phyloP scores from a whole-genome alignment of 768 basidiomycete species.

The Porphyrellus cyaneotinctus region DNA sequence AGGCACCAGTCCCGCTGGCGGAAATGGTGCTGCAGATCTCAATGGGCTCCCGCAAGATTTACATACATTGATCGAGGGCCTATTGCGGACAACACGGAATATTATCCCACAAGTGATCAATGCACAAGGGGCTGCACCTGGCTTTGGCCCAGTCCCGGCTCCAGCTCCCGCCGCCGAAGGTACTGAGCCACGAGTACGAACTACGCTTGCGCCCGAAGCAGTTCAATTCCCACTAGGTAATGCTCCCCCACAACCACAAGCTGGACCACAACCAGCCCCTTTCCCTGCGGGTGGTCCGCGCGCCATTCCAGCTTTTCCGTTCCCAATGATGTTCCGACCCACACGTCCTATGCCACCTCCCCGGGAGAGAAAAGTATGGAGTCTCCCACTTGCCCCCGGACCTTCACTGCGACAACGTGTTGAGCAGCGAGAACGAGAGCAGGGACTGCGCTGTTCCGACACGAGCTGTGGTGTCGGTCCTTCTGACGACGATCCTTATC shows the following conservation, averaged over 20 bases:
- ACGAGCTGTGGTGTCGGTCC: conserved; percentile 72
- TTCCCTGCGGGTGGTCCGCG: conserved; percentile 12
- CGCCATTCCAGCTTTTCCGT: conserved; percentile 9
- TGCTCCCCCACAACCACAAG: conserved; percentile 10
- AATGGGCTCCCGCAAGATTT: conserved; percentile 21
- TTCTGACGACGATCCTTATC: conserved; percentile 63
- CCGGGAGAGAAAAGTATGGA: conserved; percentile 48
- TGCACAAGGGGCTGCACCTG: conserved; percentile 6
- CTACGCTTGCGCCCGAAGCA: conserved; percentile 1
- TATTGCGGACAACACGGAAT: conserved; percentile 25
- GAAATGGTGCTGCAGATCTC: conserved; percentile 18
- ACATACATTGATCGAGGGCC: conserved; percentile 23
- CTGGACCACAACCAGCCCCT: not conserved
- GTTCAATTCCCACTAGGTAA: conserved; percentile 1
- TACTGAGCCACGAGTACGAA: conserved; percentile 3
- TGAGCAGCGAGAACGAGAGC: conserved; percentile 68
- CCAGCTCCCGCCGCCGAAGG: not conserved
- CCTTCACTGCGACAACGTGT: conserved; percentile 68
- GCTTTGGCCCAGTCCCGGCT: not conserved
- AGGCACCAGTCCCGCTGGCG: conserved; percentile 11
- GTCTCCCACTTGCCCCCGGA: conserved; percentile 60
- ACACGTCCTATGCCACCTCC: conserved; percentile 25
- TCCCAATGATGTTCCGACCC: conserved; percentile 24
- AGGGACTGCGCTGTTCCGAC: conserved; percentile 69
- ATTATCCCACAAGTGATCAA: conserved; percentile 24